phyloP scores from a whole-genome alignment of 2,329 filamentous ascomycete genomes.

The Apiospora hydei region DNA sequence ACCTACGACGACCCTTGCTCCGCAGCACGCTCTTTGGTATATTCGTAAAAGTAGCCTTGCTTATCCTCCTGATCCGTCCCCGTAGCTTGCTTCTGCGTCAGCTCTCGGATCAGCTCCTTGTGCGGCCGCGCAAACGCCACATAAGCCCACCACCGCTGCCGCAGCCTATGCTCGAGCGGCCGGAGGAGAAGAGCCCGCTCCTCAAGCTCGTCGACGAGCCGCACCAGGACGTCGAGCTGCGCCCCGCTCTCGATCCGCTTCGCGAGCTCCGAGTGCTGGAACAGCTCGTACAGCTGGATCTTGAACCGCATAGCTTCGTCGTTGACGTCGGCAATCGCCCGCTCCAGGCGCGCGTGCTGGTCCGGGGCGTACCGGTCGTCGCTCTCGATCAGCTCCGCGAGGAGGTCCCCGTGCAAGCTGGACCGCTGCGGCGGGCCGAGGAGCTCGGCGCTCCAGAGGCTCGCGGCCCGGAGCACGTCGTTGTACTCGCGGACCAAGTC shows the following conservation, averaged over 20 bases:
- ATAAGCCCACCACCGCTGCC: background rate
- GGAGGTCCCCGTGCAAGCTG: background rate
- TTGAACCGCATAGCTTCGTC: background rate
- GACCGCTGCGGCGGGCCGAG: background rate
- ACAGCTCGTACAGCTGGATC: slow-evolving; percentile 6
- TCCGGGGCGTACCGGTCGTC: background rate
- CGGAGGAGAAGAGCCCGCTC: background rate
- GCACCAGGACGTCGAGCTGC: background rate
- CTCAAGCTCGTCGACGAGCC: background rate
- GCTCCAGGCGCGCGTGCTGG: background rate
- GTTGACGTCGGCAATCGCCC: background rate
- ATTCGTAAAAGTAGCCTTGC: no score
- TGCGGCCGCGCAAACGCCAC: background rate
- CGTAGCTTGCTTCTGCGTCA: no score
- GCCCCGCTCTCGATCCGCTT: background rate
- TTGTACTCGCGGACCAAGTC: background rate
- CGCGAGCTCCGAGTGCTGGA: background rate
- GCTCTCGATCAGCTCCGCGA: background rate
- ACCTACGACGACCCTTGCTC: no score
- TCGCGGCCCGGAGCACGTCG: background rate
- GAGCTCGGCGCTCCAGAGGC: background rate
- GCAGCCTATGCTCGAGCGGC: background rate
- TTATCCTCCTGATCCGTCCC: no score
- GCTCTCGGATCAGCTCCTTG: no score
- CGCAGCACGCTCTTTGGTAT: no score